A percentile compares a stretch with the other conserved stretches of the same genome.
Evolutionary conservation across 2,329 filamentous ascomycete genomes (phyloP).

Genomic region (Mariannaea sp.): DNA sequence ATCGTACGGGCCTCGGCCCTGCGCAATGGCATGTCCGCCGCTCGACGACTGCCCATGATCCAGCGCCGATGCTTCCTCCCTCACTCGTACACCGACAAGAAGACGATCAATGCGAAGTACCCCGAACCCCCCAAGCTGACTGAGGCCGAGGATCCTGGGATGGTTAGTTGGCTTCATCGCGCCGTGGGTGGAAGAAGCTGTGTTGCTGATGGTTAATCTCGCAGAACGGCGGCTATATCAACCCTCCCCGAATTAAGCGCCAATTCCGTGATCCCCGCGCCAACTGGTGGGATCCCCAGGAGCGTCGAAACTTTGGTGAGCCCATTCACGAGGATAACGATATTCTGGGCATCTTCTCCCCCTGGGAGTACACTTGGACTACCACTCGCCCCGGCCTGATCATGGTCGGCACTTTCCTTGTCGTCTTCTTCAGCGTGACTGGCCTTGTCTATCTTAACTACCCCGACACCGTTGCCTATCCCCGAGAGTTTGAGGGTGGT

Average conservation of each 20-base stretch:
- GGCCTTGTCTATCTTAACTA: conserved; percentile 72
- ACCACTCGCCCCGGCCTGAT: conserved; percentile 71
- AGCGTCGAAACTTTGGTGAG: conserved; percentile 95
- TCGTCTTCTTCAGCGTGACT: conserved; percentile 64
- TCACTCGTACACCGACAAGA: conserved; percentile 51
- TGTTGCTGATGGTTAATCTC: conserved; percentile 35
- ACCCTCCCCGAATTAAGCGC: conserved; percentile 80
- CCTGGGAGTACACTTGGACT: conserved; percentile 85
- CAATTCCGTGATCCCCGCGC: conserved; percentile 90
- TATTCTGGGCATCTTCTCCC: conserved; percentile 84
- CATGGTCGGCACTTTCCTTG: conserved; percentile 71
- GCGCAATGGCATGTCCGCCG: conserved; percentile 51
- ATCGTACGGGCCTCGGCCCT: conserved; percentile 56
- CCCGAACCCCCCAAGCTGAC: conserved; percentile 53
- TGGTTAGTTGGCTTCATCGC: conserved; percentile 54
- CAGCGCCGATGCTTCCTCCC: conserved; percentile 64
- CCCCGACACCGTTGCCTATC: conserved; percentile 71
- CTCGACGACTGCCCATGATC: conserved; percentile 56
- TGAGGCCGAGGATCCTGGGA: conserved; percentile 68
- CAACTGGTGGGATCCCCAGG: conserved; percentile 97
- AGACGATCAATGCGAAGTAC: conserved; percentile 57
- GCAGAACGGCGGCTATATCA: conserved; percentile 84
- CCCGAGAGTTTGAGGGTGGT: conserved; percentile 73
- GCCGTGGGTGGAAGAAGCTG: conserved; percentile 10
- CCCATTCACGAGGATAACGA: conserved; percentile 97